Base-by-base conservation (phyloP, 169 alveolate genomes). In the Plasmodium berghei region DNA sequence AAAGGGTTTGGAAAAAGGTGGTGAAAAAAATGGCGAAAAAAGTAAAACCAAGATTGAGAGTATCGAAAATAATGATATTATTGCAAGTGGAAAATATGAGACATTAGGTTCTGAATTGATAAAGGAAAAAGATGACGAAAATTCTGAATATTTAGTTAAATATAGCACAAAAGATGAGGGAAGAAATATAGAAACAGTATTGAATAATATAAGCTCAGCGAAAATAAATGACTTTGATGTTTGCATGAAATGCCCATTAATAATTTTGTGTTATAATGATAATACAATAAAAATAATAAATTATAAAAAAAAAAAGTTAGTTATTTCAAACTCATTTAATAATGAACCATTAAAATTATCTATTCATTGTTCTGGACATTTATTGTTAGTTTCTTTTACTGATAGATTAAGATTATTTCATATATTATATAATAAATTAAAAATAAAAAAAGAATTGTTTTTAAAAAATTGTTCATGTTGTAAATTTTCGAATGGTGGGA, bases 401-500 rank as follows among this genome's bases (percentile, higher is more conserved):
- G 90, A 83, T 45, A 83, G 70, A 12, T 48, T 83, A 20, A 66
- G 90, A 45, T n/a, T 83, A 12, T 83, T 67, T 34, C 90, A 83
- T 48, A 83, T 83, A n/a, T 48, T 83, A 48, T 83, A 83, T 69
- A 83, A 83, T 62, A 83, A 83, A 71, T 48, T 83, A 58, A 83
- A 83, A 83, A 26, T 83, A 56, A 83, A 62, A 69, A 83, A 83
- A 55, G 90, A 83, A 67, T 67, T 67, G 22, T 83, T 83, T 69
- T 69, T 83, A 67, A 83, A 83, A 67, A 83, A 70, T 83, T 83
- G 90, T 34, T 83, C 90, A 0, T 83, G 90, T 28, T 83, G 90
- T 71, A 66, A 56, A 67, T 83, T 67, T 83, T 66, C 90, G 14
- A 83, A 83, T 61, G 90, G 90, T 10, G 90, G 90, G 0, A 83